Conservation (phyloP, 352 stramenopile species). For the Stephanocyclus meneghinianus region DNA sequence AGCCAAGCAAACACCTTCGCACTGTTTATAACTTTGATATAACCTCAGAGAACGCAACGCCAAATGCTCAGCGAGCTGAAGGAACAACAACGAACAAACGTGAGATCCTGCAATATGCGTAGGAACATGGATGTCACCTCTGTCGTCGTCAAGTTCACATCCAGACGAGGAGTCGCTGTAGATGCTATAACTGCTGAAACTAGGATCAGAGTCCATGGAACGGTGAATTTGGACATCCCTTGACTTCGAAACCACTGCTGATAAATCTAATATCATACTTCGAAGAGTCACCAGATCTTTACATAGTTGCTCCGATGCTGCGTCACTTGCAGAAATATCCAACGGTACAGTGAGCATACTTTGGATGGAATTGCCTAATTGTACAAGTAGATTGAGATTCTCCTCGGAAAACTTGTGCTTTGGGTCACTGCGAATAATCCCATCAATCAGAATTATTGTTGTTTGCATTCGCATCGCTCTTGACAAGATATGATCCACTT, state of each 20-base stretch:
- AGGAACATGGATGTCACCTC: slow-evolving; percentile 19
- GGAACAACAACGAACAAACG: slow-evolving; percentile 39
- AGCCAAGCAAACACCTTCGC: slow-evolving; percentile 7
- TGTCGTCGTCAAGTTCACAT: slow-evolving; percentile 11
- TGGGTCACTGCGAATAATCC: slow-evolving; percentile 46
- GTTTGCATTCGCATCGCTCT: slow-evolving; percentile 48
- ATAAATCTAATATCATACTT: slow-evolving; percentile 25
- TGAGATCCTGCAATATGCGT: slow-evolving; percentile 18
- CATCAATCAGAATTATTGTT: slow-evolving; percentile 50
- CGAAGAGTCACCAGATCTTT: slow-evolving; percentile 25
- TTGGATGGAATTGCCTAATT: slow-evolving; percentile 31
- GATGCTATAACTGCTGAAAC: not conserved
- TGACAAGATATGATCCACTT: slow-evolving; percentile 36
- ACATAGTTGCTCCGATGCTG: slow-evolving; percentile 26
- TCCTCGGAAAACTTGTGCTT: slow-evolving; percentile 32
- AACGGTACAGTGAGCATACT: slow-evolving; percentile 44
- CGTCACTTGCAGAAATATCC: slow-evolving; percentile 11
- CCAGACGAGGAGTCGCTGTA: slow-evolving; percentile 1
- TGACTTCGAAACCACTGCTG: slow-evolving; percentile 17
- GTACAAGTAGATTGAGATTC: slow-evolving; percentile 29
- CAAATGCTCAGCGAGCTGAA: slow-evolving; percentile 52
- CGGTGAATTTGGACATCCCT: not conserved
- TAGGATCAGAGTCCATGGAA: not conserved
- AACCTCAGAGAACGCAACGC: slow-evolving; percentile 34
- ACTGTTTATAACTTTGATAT: slow-evolving; percentile 40